A percentile compares a stretch with the other conserved stretches of the same genome.
Evolutionary conservation across 192 early-diverging fungal species (phyloP).

Genomic region (Lunasporangiospora selenospora): DNA sequence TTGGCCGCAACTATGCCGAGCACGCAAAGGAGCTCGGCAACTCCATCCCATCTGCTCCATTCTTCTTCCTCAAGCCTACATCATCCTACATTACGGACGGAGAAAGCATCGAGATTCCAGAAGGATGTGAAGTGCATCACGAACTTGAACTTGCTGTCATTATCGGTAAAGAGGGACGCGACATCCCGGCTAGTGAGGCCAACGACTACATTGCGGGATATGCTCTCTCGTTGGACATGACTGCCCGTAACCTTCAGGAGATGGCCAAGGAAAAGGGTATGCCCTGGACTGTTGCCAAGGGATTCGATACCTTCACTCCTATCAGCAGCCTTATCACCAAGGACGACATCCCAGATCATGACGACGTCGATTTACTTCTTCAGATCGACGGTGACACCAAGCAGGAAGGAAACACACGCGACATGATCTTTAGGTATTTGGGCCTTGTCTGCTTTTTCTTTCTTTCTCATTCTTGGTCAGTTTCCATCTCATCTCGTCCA

Average conservation of each 20-base stretch:
- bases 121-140: slow-evolving; percentile 77
- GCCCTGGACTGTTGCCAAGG: slow-evolving; percentile 90
- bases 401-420: slow-evolving; percentile 80
- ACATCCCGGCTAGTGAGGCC: slow-evolving; percentile 67
- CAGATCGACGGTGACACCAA: slow-evolving; percentile 69
- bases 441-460: too few species aligned
- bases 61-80: slow-evolving; percentile 92
- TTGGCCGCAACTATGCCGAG: slow-evolving; percentile 88
- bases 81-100: slow-evolving; percentile 71
- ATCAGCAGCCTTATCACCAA: slow-evolving; percentile 79
- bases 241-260: slow-evolving; percentile 84
- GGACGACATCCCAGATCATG: slow-evolving; percentile 65
- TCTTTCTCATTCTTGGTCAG: background rate
- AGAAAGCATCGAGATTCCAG: slow-evolving; percentile 76
- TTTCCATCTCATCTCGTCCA: background rate
- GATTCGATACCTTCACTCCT: slow-evolving; percentile 91
- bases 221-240: slow-evolving; percentile 86
- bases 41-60: slow-evolving; percentile 78
- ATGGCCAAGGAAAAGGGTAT: slow-evolving; percentile 78
- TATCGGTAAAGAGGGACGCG: slow-evolving; percentile 75
- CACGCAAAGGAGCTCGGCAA: slow-evolving; percentile 95
- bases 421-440: slow-evolving; percentile 93
- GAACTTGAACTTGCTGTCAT: slow-evolving; percentile 91
- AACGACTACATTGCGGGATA: slow-evolving; percentile 73
- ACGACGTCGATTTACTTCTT: slow-evolving; percentile 68